Evolutionary conservation across 495 filamentous ascomycete species (phyloP).

Genomic region (Letharia lupina): DNA sequence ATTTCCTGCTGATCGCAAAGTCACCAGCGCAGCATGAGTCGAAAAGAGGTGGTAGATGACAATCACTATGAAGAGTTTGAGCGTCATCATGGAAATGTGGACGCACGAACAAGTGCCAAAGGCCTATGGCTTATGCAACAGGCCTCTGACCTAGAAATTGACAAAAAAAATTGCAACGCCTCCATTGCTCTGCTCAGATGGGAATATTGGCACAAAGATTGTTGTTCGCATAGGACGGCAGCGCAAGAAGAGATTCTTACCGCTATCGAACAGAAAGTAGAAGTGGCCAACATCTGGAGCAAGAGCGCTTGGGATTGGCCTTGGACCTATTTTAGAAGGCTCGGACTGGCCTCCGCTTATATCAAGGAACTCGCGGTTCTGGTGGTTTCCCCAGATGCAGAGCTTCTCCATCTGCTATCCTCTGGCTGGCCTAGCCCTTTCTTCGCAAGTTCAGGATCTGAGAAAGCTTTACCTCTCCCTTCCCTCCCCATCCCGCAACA

Average conservation of each 20-base stretch:
- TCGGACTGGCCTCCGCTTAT: not conserved
- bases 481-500: constrained; percentile 71
- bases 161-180: not conserved
- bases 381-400: not conserved
- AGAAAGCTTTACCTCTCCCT: constrained; percentile 55
- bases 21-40: not conserved
- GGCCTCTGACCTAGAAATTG: not conserved
- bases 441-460: constrained; percentile 58
- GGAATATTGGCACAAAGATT: not conserved
- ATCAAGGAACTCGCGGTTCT: not conserved
- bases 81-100: too few species aligned
- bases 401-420: not conserved
- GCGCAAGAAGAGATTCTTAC: not conserved
- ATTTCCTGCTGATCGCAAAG: not conserved
- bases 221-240: not conserved
- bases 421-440: constrained; percentile 23
- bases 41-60: not conserved
- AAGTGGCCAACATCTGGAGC: too few species aligned
- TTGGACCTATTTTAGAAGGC: not conserved
- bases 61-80: not conserved
- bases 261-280: too few species aligned
- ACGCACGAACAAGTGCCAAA: too few species aligned
- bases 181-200: not conserved
- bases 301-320: not conserved
- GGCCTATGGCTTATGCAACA: not conserved